These are phyloP conservation scores for Pisolithus tinctorius DNA, from an alignment of 768 basidiomycete genomes.

Conservation along the genomic window DNA sequence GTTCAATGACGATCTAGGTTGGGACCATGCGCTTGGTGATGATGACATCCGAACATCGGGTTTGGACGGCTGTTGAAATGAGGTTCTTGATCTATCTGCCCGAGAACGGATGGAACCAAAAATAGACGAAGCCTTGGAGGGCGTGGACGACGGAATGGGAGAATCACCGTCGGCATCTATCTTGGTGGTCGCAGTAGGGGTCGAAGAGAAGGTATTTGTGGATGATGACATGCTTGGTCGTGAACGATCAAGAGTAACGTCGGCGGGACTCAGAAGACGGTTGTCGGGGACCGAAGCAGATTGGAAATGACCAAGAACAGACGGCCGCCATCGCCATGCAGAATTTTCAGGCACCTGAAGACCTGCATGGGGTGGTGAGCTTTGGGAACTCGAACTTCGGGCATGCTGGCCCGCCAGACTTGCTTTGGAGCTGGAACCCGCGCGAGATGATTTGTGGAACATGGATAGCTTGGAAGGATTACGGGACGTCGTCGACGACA, in stretches of 20 bases:
- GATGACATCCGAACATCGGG: slow-evolving; percentile 16
- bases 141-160: slow-evolving; percentile 32
- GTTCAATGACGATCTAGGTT: slow-evolving; percentile 34
- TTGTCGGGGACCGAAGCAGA: slow-evolving; percentile 40
- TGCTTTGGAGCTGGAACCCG: slow-evolving; percentile 21
- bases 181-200: slow-evolving; percentile 26
- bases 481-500: slow-evolving; percentile 27
- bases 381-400: slow-evolving; percentile 45
- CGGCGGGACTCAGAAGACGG: slow-evolving; percentile 34
- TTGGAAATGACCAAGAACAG: slow-evolving; percentile 57
- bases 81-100: slow-evolving; percentile 17
- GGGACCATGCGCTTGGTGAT: slow-evolving; percentile 33
- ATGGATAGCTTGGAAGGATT: slow-evolving; percentile 38
- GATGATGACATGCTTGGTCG: slow-evolving; percentile 62
- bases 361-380: slow-evolving; percentile 23
- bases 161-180: slow-evolving; percentile 35
- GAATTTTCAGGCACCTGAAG: slow-evolving; percentile 9
- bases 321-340: slow-evolving; percentile 54
- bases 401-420: slow-evolving; percentile 32
- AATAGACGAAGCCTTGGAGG: slow-evolving; percentile 28
- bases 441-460: slow-evolving; percentile 30
- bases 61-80: slow-evolving; percentile 31
- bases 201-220: slow-evolving; percentile 45
- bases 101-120: slow-evolving; percentile 28
- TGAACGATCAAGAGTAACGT: slow-evolving; percentile 35